Evolutionary conservation across 2,329 filamentous ascomycete species (phyloP).

Genomic region (Tolypocladium endophyticum): DNA sequence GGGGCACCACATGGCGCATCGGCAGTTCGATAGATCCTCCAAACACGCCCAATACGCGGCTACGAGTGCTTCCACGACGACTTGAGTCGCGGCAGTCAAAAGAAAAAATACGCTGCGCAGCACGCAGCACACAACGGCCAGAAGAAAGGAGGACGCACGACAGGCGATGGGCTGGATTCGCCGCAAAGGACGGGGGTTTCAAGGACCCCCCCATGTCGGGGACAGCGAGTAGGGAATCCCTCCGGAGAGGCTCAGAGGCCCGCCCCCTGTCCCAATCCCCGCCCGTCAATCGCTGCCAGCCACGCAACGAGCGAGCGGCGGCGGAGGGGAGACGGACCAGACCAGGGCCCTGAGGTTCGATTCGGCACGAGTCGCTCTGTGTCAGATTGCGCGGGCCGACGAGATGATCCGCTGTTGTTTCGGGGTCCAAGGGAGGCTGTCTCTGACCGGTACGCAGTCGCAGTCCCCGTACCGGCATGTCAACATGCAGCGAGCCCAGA

Average conservation of each 20-base stretch:
- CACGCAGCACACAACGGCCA: not conserved
- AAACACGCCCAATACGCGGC: not conserved
- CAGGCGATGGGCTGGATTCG: not conserved
- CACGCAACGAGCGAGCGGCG: not conserved
- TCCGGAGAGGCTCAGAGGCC: not conserved
- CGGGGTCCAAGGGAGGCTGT: not conserved
- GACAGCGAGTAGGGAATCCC: not conserved
- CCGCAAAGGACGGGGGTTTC: not conserved
- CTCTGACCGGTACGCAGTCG: not conserved
- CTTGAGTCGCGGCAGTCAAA: not conserved
- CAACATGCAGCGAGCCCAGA: not conserved
- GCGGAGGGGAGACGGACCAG: not conserved
- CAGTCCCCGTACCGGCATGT: not conserved
- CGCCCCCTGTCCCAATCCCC: not conserved
- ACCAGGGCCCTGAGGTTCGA: not conserved
- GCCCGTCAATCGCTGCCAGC: not conserved
- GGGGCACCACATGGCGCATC: not conserved
- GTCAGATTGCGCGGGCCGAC: conserved; percentile 2
- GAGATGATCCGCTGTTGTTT: conserved; percentile 1
- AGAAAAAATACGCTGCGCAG: not conserved
- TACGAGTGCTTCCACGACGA: not conserved
- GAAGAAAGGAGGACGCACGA: not conserved
- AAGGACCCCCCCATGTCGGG: not conserved
- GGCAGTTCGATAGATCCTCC: not conserved
- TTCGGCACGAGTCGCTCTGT: not conserved